Conservation (phyloP, 306 rosid species). For the Mimosa bimucronata region DNA sequence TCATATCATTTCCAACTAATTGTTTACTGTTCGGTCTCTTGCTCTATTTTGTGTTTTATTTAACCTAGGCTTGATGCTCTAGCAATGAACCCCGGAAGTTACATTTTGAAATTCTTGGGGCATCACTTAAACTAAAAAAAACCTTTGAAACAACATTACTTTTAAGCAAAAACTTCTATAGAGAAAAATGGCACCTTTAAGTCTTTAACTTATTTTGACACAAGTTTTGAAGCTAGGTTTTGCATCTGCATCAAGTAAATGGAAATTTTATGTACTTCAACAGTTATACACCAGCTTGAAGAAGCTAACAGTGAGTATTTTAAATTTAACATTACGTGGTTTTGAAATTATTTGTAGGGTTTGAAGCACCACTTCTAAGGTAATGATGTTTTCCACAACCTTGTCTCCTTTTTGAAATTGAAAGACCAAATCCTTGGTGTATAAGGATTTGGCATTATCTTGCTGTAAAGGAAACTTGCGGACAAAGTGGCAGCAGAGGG, state of each 20-base stretch:
- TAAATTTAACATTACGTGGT: conserved; percentile 1
- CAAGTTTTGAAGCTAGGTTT: too few species aligned
- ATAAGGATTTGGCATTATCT: conserved; percentile 23
- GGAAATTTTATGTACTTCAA: too few species aligned
- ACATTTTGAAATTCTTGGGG: too few species aligned
- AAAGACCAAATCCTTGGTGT: neutral
- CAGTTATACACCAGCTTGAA: neutral
- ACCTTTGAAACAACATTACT: too few species aligned
- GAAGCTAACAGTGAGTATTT: neutral
- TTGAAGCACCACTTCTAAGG: conserved; percentile 67
- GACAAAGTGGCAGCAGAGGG: conserved; percentile 61
- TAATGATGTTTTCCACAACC: conserved; percentile 23
- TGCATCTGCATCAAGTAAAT: too few species aligned
- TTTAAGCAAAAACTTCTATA: too few species aligned
- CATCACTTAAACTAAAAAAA: too few species aligned
- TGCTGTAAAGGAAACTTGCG: conserved; percentile 57
- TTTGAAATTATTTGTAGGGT: conserved; percentile 50
- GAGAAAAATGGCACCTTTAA: too few species aligned
- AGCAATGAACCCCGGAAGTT: too few species aligned
- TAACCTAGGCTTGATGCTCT: too few species aligned
- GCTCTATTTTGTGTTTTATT: too few species aligned
- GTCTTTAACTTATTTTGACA: too few species aligned
- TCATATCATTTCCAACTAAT: neutral
- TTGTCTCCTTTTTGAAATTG: neutral
- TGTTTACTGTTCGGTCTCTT: neutral